Evolutionary conservation across 139 green algal genomes (phyloP).

Genomic region (Nannochloris sp.): DNA sequence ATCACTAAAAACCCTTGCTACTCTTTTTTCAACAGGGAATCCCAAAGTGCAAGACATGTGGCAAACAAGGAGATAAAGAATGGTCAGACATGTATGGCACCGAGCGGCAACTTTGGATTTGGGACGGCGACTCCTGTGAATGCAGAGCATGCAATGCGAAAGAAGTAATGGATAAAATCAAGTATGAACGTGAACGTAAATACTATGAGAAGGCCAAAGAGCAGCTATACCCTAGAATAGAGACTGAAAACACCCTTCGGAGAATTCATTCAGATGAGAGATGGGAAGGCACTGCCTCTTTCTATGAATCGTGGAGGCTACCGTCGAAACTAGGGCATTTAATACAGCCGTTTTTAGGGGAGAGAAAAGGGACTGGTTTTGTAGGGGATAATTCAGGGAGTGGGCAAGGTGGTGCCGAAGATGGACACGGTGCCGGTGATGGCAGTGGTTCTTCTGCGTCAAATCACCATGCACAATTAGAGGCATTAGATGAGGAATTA

Average conservation of each 20-base stretch:
- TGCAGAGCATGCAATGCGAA: background rate
- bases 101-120: background rate
- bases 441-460: too few species aligned
- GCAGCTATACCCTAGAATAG: background rate
- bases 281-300: conserved; percentile 17
- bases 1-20: too few species aligned
- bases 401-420: background rate
- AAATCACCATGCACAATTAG: too few species aligned
- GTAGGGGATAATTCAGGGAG: background rate
- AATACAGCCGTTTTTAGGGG: background rate
- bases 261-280: conserved; percentile 8
- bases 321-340: background rate
- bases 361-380: background rate
- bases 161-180: background rate
- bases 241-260: background rate
- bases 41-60: background rate
- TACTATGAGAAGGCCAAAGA: conserved; percentile 12
- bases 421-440: background rate
- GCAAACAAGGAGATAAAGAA: conserved; percentile 5
- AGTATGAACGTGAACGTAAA: conserved; percentile 12
- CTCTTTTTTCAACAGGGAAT: conserved; percentile 9
- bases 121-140: background rate
- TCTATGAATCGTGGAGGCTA: conserved; percentile 5
- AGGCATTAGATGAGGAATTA: background rate
- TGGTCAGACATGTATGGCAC: background rate